Base-by-base conservation (phyloP, 2,329 filamentous ascomycete genomes). In the Fusarium fujikuroi region DNA sequence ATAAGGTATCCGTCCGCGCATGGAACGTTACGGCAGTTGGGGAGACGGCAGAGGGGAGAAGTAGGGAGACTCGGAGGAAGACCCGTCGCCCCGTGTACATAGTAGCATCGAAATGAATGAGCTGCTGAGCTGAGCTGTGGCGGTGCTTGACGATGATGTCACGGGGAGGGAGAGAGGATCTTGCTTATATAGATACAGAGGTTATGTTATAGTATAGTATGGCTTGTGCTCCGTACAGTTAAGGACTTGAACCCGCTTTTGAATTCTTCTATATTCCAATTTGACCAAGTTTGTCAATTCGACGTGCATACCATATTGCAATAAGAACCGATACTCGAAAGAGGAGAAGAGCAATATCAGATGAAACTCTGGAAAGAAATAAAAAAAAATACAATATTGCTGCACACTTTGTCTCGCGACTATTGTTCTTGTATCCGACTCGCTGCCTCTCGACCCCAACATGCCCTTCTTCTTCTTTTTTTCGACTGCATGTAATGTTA, bases 391-490 rank as follows among this genome's bases (percentile, higher is more conserved):
- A 34, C 4, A n/a, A 32, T 34, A 30, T 36, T 46, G 19, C 4
- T 57, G 28, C 19, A 40, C 15, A 19, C 10, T 28, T 40, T 28
- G 65, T 53, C 66, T 69, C 37, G 65, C 65, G 66, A 69, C 65
- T 39, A 14, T 39, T 32, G 21, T 30, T 40, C 43, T 56, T 46
- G 19, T 30, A 18, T 39, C 39, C 34, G 49, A 58, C n/a, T 53
- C 19, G 40, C 54, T 64, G 40, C 34, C n/a, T 23, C 21, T 30
- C 40, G 25, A 32, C 50, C 37, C 46, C 21, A 16, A 36, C n/a
- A 53, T 23, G 28, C 32, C 39, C 36, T 36, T 15, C 34, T 50
- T 19, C 30, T 10, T 30, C 30, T 30, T 25, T n/a, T 28, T 40
- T 44, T 23, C 19, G 12, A 47, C 44, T 21, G 25, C 6, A 56